These are phyloP conservation scores for Sutorius eximius DNA, from an alignment of 1,284 basidiomycete genomes.

Conservation along the genomic window DNA sequence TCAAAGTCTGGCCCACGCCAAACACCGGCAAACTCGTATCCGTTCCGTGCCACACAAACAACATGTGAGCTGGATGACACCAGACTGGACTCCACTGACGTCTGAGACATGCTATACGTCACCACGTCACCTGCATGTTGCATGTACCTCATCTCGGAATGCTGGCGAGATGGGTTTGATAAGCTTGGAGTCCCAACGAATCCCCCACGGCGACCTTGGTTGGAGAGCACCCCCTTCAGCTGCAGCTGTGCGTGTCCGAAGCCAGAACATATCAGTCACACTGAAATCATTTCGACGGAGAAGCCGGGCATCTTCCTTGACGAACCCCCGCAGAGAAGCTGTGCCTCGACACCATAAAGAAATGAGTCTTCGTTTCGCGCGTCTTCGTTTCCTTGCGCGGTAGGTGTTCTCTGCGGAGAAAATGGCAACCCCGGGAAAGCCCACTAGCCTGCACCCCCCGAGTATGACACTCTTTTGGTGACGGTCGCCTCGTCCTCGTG, in stretches of 20 bases:
- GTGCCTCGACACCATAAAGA: constrained; percentile 21
- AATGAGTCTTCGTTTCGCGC: constrained; percentile 40
- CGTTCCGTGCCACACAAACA: not conserved
- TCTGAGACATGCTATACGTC: not conserved
- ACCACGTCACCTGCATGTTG: constrained; percentile 6
- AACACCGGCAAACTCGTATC: not conserved
- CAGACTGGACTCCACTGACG: not conserved
- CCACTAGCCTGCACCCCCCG: not conserved
- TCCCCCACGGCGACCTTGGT: not conserved
- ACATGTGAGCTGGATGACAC: not conserved
- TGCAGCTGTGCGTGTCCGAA: not conserved
- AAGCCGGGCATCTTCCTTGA: not conserved
- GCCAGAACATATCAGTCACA: not conserved
- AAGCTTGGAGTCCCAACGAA: not conserved
- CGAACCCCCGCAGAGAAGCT: constrained; percentile 11
- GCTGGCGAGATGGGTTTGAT: not conserved
- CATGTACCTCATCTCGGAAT: not conserved
- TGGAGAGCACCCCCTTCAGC: no score
- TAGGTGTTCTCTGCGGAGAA: constrained; percentile 38
- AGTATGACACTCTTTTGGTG: no score
- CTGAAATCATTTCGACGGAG: not conserved
- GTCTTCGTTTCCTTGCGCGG: constrained; percentile 30
- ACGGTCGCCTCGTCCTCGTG: not conserved
- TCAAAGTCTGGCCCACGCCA: no score
- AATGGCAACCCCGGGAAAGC: not conserved